These are phyloP conservation scores for Apiospora sp. DNA, from an alignment of 2,329 filamentous ascomycete genomes.

Conservation along the genomic window DNA sequence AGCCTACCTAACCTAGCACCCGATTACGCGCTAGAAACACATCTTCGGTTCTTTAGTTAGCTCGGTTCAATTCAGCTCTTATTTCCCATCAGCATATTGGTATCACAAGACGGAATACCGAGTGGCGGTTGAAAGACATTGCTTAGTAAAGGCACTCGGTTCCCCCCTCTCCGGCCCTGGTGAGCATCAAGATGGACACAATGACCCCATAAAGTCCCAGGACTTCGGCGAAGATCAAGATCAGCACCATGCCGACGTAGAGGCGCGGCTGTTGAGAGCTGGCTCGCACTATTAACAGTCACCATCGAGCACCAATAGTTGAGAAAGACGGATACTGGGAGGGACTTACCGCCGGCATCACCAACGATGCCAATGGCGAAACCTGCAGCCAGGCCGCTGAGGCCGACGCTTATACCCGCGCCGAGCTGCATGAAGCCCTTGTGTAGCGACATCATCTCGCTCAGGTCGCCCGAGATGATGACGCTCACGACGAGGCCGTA, in stretches of 20 bases:
- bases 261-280: constrained; percentile 56
- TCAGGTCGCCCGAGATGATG: constrained; percentile 51
- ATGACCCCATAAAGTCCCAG: constrained; percentile 56
- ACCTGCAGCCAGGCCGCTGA: constrained; percentile 55
- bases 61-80: not conserved
- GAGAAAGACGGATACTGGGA: not conserved
- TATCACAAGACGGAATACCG: not conserved
- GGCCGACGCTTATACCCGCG: constrained; percentile 52
- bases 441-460: constrained; percentile 52
- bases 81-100: not conserved
- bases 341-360: constrained; percentile 51
- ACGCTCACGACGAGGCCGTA: constrained; percentile 55
- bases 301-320: constrained; percentile 8
- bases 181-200: constrained; percentile 58
- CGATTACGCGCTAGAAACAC: not conserved
- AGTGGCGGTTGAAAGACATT: not conserved
- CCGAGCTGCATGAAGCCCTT: constrained; percentile 54
- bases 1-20: not conserved
- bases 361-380: constrained; percentile 57
- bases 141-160: constrained; percentile 44
- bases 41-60: not conserved
- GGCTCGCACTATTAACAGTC: constrained; percentile 47
- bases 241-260: constrained; percentile 56
- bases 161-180: constrained; percentile 48
- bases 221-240: constrained; percentile 57